phyloP scores from a whole-genome alignment of 371 early-diverging fungal species.

The Apophysomyces elegans region DNA sequence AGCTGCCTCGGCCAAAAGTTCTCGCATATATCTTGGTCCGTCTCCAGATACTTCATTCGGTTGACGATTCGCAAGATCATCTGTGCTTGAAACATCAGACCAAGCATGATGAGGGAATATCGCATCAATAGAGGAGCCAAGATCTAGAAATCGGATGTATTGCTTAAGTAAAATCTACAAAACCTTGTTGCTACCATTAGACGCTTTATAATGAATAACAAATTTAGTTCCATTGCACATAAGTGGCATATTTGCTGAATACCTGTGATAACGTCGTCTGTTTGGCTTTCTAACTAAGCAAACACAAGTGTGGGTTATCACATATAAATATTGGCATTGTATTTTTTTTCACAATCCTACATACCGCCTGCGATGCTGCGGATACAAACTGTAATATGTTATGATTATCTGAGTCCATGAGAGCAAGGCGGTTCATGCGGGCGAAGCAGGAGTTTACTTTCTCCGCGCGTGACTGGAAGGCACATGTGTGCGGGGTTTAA shows the following conservation, averaged over 20 bases:
- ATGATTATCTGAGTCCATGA: conserved; percentile 45
- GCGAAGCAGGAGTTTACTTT: conserved; percentile 1
- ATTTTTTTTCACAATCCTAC: conserved; percentile 1
- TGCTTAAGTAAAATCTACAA: background rate
- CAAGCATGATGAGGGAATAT: conserved; percentile 20
- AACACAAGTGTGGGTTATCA: background rate
- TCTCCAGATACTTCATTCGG: conserved; percentile 6
- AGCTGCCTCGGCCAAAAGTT: conserved; percentile 48
- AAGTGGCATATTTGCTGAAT: conserved; percentile 1
- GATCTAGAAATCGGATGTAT: conserved; percentile 12
- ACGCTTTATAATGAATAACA: background rate
- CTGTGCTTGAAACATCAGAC: conserved; percentile 17
- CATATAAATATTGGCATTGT: background rate
- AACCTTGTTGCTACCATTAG: background rate
- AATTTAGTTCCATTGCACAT: background rate
- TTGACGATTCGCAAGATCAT: conserved; percentile 6
- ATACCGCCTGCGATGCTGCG: conserved; percentile 55
- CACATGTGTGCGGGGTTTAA: background rate
- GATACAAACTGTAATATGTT: conserved; percentile 55
- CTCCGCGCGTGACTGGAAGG: background rate
- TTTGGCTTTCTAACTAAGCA: conserved; percentile 17
- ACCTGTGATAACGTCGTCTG: conserved; percentile 9
- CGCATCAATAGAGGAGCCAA: conserved; percentile 25
- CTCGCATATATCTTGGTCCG: conserved; percentile 29
- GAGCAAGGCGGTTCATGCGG: conserved; percentile 9